Base-by-base conservation (phyloP, 352 stramenopile species). In the Globisporangium megalacanthum region DNA sequence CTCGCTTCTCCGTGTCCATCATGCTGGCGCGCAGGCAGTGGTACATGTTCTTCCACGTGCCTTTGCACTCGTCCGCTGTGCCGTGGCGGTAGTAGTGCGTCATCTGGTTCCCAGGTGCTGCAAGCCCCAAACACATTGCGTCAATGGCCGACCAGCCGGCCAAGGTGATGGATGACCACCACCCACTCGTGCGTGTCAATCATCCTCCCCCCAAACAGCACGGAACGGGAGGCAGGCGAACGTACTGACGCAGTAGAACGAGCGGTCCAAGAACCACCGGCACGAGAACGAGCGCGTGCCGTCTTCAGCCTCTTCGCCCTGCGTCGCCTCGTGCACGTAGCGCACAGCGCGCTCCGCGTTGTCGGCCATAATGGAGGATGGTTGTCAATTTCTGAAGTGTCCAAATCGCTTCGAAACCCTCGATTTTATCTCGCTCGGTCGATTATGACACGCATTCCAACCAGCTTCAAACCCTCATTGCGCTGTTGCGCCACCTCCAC, bases 171-270 rank as follows among this genome's bases (percentile, higher is more conserved):
- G 25, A 29, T n/a, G 3, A 33, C 8, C 8, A 44, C 25, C 36
- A 35, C 15, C n/a, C 3, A 41, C 20, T 39, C 25, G 25, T 29
- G 25, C 25, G 25, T 25, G 39, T 50, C 19, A 50, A 35, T 29
- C 20, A 62, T 11, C 20, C 41, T 10, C 25, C 4, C 14, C 20
- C 25, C 25, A 7, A 61, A 2, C 19, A 14, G 7, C 9, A 22
- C 20, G 4, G 33, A 33, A 10, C 4, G 22, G 15, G n/a, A 17
- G 17, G 15, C 8, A 15, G 29, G 2, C 5, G 14, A 35, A 89
- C 83, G 69, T 87, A 94, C 83, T 92, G 68, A 89, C 79, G 62
- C 83, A 94, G 49, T 76, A 81, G 71, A 94, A 94, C 10, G 83
- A 79, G 36, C 77, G 77, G 55, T 94, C 81, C 1, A 94, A 57